Evolutionary conservation across 2,329 filamentous ascomycete species (phyloP).

Genomic region (Teratosphaeria nubilosa): DNA sequence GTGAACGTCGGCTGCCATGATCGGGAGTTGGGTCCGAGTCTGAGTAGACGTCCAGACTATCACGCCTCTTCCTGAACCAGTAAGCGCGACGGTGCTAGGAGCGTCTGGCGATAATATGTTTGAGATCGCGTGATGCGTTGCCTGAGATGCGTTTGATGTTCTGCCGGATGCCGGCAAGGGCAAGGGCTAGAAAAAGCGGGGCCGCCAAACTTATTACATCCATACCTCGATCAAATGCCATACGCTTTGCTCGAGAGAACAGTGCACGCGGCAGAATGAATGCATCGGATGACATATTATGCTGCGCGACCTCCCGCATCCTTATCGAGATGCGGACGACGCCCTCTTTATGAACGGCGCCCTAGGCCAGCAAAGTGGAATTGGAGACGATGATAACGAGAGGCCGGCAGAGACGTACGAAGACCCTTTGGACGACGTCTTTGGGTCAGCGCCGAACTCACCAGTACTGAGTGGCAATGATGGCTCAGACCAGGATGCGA

Average conservation of each 20-base stretch:
- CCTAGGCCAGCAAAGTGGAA: not conserved
- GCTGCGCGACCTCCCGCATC: slow-evolving; percentile 21
- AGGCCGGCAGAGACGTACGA: slow-evolving; percentile 1
- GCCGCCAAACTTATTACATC: not conserved
- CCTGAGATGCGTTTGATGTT: not conserved
- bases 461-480: slow-evolving; percentile 16
- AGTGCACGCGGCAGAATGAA: not conserved
- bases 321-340: slow-evolving; percentile 6
- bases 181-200: not conserved
- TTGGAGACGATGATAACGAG: slow-evolving; percentile 2
- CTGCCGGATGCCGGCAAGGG: not conserved
- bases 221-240: not conserved
- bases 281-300: slow-evolving; percentile 6
- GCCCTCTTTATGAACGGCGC: slow-evolving; percentile 13
- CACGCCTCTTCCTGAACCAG: not conserved
- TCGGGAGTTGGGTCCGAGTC: not conserved
- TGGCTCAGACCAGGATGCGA: not conserved
- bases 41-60: not conserved
- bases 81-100: not conserved
- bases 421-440: slow-evolving; percentile 36
- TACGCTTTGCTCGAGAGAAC: not conserved
- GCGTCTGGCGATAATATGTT: not conserved
- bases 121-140: not conserved
- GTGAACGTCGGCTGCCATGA: not conserved
- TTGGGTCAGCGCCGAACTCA: slow-evolving; percentile 34